phyloP scores from a whole-genome alignment of 331 rosid species.

The Acacia pycnantha region DNA sequence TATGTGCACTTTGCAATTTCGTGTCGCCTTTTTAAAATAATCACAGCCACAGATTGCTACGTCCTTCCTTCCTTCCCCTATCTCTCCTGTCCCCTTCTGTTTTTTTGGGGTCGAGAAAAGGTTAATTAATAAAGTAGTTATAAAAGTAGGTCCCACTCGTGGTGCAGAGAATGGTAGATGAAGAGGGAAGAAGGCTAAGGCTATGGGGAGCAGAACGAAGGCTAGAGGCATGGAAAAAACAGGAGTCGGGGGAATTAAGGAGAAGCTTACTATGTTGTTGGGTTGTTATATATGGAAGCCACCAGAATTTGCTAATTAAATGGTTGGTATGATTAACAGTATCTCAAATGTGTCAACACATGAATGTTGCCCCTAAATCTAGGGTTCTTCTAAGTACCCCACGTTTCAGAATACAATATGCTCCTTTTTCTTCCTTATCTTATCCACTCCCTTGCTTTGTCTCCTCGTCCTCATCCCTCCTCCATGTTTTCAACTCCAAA shows the following conservation, averaged over 20 bases:
- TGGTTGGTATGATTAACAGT: background rate
- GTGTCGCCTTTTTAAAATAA: constrained; percentile 12
- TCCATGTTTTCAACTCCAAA: no score
- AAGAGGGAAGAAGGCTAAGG: background rate
- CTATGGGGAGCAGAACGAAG: background rate
- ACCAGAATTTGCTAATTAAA: background rate
- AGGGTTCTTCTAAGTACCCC: background rate
- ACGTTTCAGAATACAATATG: background rate
- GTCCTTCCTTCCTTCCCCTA: background rate
- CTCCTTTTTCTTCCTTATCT: background rate
- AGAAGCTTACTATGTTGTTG: background rate
- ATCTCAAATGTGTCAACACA: background rate
- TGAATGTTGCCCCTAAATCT: background rate
- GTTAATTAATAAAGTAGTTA: background rate
- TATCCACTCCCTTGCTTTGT: background rate
- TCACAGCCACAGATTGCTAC: constrained; percentile 14
- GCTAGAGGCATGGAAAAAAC: background rate
- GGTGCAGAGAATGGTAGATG: background rate
- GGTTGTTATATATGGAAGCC: background rate
- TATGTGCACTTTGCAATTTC: background rate
- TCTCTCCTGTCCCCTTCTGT: no score
- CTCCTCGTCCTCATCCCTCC: no score
- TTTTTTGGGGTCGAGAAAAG: background rate
- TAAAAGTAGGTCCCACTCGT: background rate
- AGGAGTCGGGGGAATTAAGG: background rate